A percentile compares a stretch with the other conserved stretches of the same genome.
Evolutionary conservation across 768 basidiomycete species (phyloP).

Genomic region (Leccinum uliginosum): DNA sequence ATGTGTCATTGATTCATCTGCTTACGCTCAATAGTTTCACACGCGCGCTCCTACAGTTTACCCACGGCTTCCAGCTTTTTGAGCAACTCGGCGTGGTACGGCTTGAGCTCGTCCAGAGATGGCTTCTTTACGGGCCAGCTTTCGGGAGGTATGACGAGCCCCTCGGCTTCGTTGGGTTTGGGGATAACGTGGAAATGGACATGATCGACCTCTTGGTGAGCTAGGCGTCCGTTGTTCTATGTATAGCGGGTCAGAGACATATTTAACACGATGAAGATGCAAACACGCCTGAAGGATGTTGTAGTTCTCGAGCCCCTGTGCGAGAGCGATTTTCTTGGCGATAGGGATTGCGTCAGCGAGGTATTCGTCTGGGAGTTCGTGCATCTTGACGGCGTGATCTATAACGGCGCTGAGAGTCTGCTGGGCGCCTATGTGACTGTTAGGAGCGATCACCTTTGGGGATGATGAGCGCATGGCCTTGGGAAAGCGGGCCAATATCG

Average conservation of each 20-base stretch:
- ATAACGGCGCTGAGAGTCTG: background rate
- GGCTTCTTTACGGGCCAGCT: conserved; percentile 48
- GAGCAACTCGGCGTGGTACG: conserved; percentile 17
- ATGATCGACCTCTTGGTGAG: conserved; percentile 73
- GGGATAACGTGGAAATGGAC: conserved; percentile 96
- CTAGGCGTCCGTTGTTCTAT: conserved; percentile 67
- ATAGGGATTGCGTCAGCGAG: conserved; percentile 72
- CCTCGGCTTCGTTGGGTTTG: conserved; percentile 69
- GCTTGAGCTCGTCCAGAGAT: conserved; percentile 20
- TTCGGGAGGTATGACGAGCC: conserved; percentile 55
- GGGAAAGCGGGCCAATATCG: conserved; percentile 87
- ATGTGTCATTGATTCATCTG: background rate
- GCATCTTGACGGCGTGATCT: conserved; percentile 87
- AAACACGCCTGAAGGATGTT: conserved; percentile 68
- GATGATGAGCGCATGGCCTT: conserved; percentile 87
- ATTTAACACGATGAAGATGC: background rate
- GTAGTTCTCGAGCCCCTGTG: conserved; percentile 72
- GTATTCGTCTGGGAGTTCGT: conserved; percentile 84
- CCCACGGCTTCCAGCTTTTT: conserved; percentile 13
- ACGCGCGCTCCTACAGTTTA: conserved; percentile 13
- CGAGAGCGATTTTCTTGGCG: conserved; percentile 83
- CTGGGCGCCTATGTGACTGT: too few relatives aligned
- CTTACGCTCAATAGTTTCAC: background rate
- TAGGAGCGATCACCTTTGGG: conserved; percentile 72
- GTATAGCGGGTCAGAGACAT: background rate